phyloP scores from a whole-genome alignment of 2,329 filamentous ascomycete species.

The Blastomyces percursus region DNA sequence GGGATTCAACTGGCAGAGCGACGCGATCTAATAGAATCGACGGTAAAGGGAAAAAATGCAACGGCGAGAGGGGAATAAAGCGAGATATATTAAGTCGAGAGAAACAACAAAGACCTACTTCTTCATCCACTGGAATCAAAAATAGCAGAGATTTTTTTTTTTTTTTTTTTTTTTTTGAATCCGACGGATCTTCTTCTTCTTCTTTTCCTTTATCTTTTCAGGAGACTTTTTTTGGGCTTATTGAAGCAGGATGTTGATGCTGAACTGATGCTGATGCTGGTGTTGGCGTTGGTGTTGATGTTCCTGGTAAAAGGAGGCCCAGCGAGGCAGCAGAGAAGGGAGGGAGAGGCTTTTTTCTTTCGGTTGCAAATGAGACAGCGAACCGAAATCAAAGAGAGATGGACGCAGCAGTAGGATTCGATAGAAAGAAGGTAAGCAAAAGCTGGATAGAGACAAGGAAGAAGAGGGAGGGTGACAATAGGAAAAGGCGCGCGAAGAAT shows the following conservation, averaged over 20 bases:
- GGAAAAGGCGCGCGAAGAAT: constrained; percentile 8
- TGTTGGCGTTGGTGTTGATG: neutral
- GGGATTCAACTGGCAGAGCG: neutral
- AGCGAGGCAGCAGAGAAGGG: neutral
- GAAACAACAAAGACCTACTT: neutral
- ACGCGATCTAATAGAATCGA: constrained; percentile 4
- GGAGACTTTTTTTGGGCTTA: neutral
- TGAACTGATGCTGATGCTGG: neutral
- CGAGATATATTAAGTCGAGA: neutral
- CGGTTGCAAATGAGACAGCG: neutral
- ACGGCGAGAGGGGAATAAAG: constrained; percentile 4
- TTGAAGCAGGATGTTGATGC: neutral
- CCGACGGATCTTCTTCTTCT: neutral
- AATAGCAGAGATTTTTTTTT: too few relatives aligned
- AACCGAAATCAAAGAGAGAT: neutral
- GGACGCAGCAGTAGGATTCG: neutral
- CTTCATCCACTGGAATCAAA: neutral
- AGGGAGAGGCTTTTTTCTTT: neutral
- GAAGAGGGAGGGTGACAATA: constrained; percentile 8
- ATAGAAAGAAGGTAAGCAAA: neutral
- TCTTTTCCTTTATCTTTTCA: neutral
- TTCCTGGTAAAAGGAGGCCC: neutral
- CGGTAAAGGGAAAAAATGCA: constrained; percentile 4
- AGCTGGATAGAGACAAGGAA: neutral
- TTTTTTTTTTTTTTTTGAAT: neutral